These are phyloP conservation scores for Litchi chinensis DNA, from an alignment of 345 rosid genomes.

Conservation along the genomic window DNA sequence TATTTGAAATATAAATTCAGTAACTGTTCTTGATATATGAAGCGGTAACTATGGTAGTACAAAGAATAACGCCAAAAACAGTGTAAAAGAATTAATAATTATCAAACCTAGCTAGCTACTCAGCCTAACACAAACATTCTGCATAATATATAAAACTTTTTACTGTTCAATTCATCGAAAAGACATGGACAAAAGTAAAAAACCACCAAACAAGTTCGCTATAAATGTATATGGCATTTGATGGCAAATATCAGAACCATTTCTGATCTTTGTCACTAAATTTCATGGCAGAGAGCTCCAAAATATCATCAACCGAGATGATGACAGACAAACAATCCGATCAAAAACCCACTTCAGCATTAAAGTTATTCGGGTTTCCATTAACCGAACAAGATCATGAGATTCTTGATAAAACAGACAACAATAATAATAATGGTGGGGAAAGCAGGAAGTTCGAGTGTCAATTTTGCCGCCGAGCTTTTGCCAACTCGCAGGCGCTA, in stretches of 20 bases:
- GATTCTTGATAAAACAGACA: conserved; percentile 13
- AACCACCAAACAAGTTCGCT: background rate
- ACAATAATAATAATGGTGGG: conserved; percentile 4
- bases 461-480: conserved; percentile 53
- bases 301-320: conserved; percentile 3
- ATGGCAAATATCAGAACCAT: background rate
- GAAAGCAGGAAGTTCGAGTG: conserved; percentile 55
- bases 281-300: conserved; percentile 28
- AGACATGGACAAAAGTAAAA: background rate
- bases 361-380: conserved; percentile 50
- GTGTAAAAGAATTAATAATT: conserved; percentile 5
- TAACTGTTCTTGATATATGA: background rate
- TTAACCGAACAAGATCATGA: conserved; percentile 25
- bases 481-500: conserved; percentile 61
- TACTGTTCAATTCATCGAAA: background rate
- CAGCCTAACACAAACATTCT: background rate
- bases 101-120: background rate
- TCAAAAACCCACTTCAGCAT: conserved; percentile 26
- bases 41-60: background rate
- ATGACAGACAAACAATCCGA: conserved; percentile 14
- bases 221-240: conserved; percentile 5
- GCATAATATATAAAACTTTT: background rate
- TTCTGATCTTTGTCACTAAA: background rate
- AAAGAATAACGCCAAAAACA: background rate
- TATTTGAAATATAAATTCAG: background rate